Conservation (phyloP, 23 red algal species). For the Agarophyton chilense region DNA sequence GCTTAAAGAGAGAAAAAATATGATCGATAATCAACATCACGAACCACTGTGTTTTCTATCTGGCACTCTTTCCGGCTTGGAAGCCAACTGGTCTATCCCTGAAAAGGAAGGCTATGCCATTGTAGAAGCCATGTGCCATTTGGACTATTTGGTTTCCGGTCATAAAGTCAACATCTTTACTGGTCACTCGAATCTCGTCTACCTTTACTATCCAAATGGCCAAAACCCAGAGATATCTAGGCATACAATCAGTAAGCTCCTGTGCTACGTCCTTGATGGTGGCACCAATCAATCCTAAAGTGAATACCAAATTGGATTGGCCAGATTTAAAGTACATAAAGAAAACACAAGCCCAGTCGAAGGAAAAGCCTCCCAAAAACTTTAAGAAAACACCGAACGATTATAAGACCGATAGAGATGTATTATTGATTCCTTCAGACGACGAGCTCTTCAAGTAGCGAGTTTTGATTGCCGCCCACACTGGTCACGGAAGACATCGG, state of each 20-base stretch:
- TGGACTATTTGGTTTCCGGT: neutral
- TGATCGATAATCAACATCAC: slow-evolving; percentile 10
- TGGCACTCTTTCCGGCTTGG: neutral
- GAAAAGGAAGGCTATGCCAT: slow-evolving; percentile 35
- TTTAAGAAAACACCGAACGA: too few relatives aligned
- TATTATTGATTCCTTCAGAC: too few relatives aligned
- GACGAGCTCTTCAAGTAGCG: too few relatives aligned
- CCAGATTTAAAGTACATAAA: neutral
- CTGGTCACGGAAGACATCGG: too few relatives aligned
- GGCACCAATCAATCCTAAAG: neutral
- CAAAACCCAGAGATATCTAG: neutral
- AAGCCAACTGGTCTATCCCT: slow-evolving; percentile 6
- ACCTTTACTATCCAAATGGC: neutral
- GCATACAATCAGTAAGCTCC: slow-evolving; percentile 27
- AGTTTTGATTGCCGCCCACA: too few relatives aligned
- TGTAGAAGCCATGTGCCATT: slow-evolving; percentile 12
- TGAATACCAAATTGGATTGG: neutral
- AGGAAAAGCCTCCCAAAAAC: neutral
- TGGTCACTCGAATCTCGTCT: slow-evolving; percentile 27
- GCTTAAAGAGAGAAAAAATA: neutral
- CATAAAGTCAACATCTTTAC: slow-evolving; percentile 41
- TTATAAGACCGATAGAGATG: too few relatives aligned
- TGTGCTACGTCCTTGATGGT: neutral
- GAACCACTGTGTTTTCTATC: slow-evolving; percentile 57
- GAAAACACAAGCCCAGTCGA: neutral